Conservation (phyloP, 345 rosid species). For the Arabidopsis thaliana region DNA sequence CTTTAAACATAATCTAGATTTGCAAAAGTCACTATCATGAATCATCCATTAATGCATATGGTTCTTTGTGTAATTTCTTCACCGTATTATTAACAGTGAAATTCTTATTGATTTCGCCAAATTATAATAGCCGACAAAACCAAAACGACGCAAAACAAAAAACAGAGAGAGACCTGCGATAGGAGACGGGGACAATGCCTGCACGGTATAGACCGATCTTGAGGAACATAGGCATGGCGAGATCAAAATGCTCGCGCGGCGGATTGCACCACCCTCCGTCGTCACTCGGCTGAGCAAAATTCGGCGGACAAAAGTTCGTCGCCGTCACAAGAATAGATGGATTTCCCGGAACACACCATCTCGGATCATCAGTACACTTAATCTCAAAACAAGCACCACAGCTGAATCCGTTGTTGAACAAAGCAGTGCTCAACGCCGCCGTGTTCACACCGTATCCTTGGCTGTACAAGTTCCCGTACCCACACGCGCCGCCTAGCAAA, state of each 20-base stretch:
- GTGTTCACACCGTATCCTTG: conserved; percentile 97
- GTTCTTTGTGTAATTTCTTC: not conserved
- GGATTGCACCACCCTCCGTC: conserved; percentile 99
- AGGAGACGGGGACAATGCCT: conserved; percentile 93
- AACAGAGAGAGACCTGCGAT: conserved; percentile 58
- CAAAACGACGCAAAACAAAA: not conserved
- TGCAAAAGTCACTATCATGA: not conserved
- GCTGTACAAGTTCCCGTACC: conserved; percentile 93
- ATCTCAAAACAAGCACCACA: conserved; percentile 96
- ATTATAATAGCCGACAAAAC: conserved; percentile 4
- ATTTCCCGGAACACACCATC: conserved; percentile 82
- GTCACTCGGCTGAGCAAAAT: conserved; percentile 79
- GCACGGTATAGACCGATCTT: conserved; percentile 88
- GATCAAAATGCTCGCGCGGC: conserved; percentile 95
- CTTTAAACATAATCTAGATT: not conserved
- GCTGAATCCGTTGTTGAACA: conserved; percentile 88
- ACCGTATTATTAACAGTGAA: not conserved
- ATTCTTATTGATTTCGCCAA: conserved; percentile 1
- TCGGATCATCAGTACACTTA: conserved; percentile 73
- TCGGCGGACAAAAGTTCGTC: conserved; percentile 97
- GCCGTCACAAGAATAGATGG: conserved; percentile 86
- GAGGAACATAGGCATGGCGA: conserved; percentile 99
- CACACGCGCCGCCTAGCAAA: conserved; percentile 87
- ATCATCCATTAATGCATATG: not conserved
- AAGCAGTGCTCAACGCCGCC: conserved; percentile 91